Conservation (phyloP, 495 filamentous ascomycete species). For the Cercophora samala region DNA sequence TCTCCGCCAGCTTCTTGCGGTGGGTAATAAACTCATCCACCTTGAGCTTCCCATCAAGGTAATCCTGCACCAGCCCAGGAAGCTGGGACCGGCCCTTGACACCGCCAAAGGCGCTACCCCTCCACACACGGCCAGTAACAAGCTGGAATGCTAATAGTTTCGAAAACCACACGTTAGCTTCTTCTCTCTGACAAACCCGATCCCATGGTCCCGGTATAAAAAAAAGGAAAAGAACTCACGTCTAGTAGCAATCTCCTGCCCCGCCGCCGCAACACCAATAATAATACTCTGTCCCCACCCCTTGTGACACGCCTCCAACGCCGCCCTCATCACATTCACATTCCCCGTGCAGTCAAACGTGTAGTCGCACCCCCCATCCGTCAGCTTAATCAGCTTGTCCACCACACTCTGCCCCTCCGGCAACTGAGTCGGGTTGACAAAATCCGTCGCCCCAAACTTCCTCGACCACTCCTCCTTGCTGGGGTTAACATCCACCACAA, state of each 20-base stretch:
- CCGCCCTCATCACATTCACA: slow-evolving; percentile 90
- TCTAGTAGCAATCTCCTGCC: slow-evolving; percentile 92
- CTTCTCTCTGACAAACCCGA: slow-evolving; percentile 4
- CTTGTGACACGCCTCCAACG: slow-evolving; percentile 97
- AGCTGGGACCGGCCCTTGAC: slow-evolving; percentile 96
- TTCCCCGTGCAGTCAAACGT: slow-evolving; percentile 99
- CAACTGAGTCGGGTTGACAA: slow-evolving; percentile 87
- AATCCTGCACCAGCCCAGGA: slow-evolving; percentile 83
- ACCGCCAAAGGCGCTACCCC: slow-evolving; percentile 94
- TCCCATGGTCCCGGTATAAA: background rate
- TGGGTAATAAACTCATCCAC: slow-evolving; percentile 99
- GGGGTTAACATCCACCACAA: slow-evolving; percentile 93
- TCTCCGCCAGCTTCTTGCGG: slow-evolving; percentile 71
- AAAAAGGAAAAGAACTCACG: slow-evolving; percentile 59
- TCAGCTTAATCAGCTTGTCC: slow-evolving; percentile 92
- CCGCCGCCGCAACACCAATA: slow-evolving; percentile 95
- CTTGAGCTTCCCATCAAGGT: slow-evolving; percentile 85
- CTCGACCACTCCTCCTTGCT: slow-evolving; percentile 84
- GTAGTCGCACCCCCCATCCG: slow-evolving; percentile 98
- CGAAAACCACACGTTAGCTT: slow-evolving; percentile 24
- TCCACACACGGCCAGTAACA: slow-evolving; percentile 96
- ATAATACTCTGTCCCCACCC: slow-evolving; percentile 98
- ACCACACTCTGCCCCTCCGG: slow-evolving; percentile 71
- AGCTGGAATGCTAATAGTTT: slow-evolving; percentile 87
- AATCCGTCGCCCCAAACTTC: slow-evolving; percentile 96